A percentile compares a stretch with the other conserved stretches of the same genome.
These are phyloP conservation scores for Penicillium antarcticum DNA, from an alignment of 495 filamentous ascomycete species.

Conservation along the genomic window DNA sequence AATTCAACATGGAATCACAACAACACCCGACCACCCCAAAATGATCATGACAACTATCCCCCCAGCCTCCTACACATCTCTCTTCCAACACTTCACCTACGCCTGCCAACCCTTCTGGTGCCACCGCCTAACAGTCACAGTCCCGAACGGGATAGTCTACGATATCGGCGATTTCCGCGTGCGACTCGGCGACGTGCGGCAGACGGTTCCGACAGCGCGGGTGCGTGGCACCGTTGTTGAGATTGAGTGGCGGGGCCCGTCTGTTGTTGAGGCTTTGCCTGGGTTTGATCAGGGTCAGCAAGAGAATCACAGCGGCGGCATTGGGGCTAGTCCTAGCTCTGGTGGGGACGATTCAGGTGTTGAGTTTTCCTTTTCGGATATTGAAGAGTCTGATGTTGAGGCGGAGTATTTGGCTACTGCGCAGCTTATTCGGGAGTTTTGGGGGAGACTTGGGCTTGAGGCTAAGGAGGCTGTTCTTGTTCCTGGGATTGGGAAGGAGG, in stretches of 20 bases:
- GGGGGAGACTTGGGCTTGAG: conserved; percentile 31
- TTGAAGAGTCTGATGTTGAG: conserved; percentile 41
- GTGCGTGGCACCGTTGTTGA: conserved; percentile 42
- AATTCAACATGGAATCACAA: neutral
- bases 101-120: conserved; percentile 47
- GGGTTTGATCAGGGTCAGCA: neutral
- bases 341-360: conserved; percentile 25
- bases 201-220: conserved; percentile 36
- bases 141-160: conserved; percentile 40
- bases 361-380: conserved; percentile 25
- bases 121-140: conserved; percentile 38
- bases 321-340: neutral
- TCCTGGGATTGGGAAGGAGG: conserved; percentile 39
- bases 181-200: conserved; percentile 43
- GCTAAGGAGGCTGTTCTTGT: conserved; percentile 42
- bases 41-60: conserved; percentile 46
- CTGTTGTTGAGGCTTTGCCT: conserved; percentile 30
- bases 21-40: neutral
- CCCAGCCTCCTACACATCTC: conserved; percentile 24
- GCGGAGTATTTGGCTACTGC: conserved; percentile 40
- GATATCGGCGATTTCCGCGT: conserved; percentile 46
- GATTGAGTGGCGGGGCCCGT: conserved; percentile 43
- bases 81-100: conserved; percentile 44
- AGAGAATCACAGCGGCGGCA: neutral
- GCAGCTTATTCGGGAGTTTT: conserved; percentile 42